phyloP scores from a whole-genome alignment of 2,329 filamentous ascomycete species.

The Arthrobotrys iridis region DNA sequence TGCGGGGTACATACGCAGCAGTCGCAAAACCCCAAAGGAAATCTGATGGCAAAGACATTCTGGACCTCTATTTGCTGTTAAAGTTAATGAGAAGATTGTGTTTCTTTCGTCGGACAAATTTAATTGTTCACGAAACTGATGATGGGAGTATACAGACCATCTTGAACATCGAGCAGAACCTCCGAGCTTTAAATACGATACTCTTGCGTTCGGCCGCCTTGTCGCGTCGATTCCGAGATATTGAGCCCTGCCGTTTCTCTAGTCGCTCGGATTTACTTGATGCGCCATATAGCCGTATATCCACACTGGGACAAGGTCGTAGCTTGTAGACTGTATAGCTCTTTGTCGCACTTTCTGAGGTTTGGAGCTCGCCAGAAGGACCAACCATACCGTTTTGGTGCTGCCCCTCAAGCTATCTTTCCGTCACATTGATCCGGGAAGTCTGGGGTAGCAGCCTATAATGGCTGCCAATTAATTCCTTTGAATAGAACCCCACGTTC shows the following conservation, averaged over 20 bases:
- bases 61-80: slow-evolving; percentile 42
- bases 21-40: slow-evolving; percentile 85
- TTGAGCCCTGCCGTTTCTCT: slow-evolving; percentile 50
- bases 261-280: slow-evolving; percentile 53
- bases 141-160: slow-evolving; percentile 41
- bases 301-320: slow-evolving; percentile 40
- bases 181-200: slow-evolving; percentile 53
- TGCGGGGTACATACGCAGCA: slow-evolving; percentile 69
- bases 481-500: slow-evolving; percentile 33
- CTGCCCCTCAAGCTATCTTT: slow-evolving; percentile 49
- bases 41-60: slow-evolving; percentile 69
- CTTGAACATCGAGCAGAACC: slow-evolving; percentile 52
- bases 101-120: slow-evolving; percentile 16
- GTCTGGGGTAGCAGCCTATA: slow-evolving; percentile 47
- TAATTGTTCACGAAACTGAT: slow-evolving; percentile 8
- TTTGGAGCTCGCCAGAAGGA: slow-evolving; percentile 50
- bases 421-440: slow-evolving; percentile 47
- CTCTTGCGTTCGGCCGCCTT: slow-evolving; percentile 23
- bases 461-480: slow-evolving; percentile 4
- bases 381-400: slow-evolving; percentile 47
- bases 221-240: slow-evolving; percentile 51
- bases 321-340: slow-evolving; percentile 49
- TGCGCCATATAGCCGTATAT: slow-evolving; percentile 54
- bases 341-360: slow-evolving; percentile 35
- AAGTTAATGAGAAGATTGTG: slow-evolving; percentile 25